Evolutionary conservation across 805 yeast genomes (phyloP), one percentile per base, ranked within the genome.

Genomic region (Saccharomycopsis fermentans): DNA sequence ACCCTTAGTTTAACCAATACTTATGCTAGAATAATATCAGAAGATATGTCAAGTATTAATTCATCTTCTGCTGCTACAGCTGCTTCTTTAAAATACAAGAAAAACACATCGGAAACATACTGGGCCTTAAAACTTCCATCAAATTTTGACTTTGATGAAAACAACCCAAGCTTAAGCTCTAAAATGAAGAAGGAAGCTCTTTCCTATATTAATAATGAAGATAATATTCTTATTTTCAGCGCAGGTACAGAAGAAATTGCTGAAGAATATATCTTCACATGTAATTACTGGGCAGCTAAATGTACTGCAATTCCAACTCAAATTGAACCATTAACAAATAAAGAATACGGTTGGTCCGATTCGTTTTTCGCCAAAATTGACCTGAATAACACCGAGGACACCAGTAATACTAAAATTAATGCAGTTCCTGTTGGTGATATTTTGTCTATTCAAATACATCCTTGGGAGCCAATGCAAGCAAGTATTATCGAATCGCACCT

Each of bases 261-360:
- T 0, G 71, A 73, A 50, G 86, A 82, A 66, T 88, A 81, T 69
- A 81, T 87, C 17, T 80, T 84, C 64, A 82, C 92, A 4, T 84
- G 94, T 70, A 90, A 90, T 69, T 90, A 87, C 68, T 90, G 97
- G 96, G 88, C 95, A 1, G 87, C 92, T 1, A 79, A 94, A 63
- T 79, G 87, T 39, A 85, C 96, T 6, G 85, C 90, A 16, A 84
- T 88, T 21, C 96, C 96, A 2, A 77, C 74, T 35, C 87, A 84
- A 65, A 85, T 82, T 58, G 82, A 86, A 62, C 76, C 87, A 35
- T 82, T 90, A 1, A 83, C 92, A 5, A 79, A 75, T 57, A 79
- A 84, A 59, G 95, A 90, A 68, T 90, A 82, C 67, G 96, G 96
- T 1, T 90, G 96, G 96, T 70, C 76, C 54, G 56, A 55, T 6